These are phyloP conservation scores for Candida peoriensis DNA, from an alignment of 805 yeast genomes.

Conservation along the genomic window DNA sequence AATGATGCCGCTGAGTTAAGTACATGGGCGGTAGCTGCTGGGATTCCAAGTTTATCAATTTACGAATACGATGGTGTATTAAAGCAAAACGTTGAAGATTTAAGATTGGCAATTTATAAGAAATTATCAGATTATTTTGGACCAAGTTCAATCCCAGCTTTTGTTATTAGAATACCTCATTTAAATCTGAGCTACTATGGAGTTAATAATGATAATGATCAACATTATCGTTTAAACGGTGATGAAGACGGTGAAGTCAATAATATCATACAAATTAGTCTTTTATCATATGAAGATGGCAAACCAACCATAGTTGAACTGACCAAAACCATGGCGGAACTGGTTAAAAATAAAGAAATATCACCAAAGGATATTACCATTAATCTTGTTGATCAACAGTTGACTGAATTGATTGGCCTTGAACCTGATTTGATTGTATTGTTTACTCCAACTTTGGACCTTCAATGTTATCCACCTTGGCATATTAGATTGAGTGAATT, in stretches of 20 bases:
- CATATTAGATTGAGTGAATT: slow-evolving; percentile 87
- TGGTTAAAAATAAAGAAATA: slow-evolving; percentile 58
- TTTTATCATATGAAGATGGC: slow-evolving; percentile 78
- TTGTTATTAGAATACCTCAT: slow-evolving; percentile 64
- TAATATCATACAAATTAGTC: slow-evolving; percentile 59
- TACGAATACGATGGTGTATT: slow-evolving; percentile 78
- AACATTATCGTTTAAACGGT: slow-evolving; percentile 29
- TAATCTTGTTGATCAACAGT: slow-evolving; percentile 68
- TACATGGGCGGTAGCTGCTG: slow-evolving; percentile 90
- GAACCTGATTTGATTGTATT: slow-evolving; percentile 88
- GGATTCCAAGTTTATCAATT: slow-evolving; percentile 63
- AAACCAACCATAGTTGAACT: slow-evolving; percentile 85
- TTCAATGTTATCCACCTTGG: slow-evolving; percentile 98
- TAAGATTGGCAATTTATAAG: slow-evolving; percentile 50
- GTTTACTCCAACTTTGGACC: slow-evolving; percentile 82
- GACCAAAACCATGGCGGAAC: slow-evolving; percentile 78
- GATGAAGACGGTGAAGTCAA: too few relatives aligned
- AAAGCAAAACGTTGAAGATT: slow-evolving; percentile 47
- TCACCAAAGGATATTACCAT: slow-evolving; percentile 64
- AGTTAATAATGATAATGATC: slow-evolving; percentile 28
- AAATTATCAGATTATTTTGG: slow-evolving; percentile 74
- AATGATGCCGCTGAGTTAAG: slow-evolving; percentile 71
- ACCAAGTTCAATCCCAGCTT: slow-evolving; percentile 57
- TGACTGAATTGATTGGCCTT: slow-evolving; percentile 70
- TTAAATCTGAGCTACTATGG: slow-evolving; percentile 44